Evolutionary conservation across 148 eudicot species (phyloP), one percentile per base, ranked within the genome.

Genomic region (Silene conica): DNA sequence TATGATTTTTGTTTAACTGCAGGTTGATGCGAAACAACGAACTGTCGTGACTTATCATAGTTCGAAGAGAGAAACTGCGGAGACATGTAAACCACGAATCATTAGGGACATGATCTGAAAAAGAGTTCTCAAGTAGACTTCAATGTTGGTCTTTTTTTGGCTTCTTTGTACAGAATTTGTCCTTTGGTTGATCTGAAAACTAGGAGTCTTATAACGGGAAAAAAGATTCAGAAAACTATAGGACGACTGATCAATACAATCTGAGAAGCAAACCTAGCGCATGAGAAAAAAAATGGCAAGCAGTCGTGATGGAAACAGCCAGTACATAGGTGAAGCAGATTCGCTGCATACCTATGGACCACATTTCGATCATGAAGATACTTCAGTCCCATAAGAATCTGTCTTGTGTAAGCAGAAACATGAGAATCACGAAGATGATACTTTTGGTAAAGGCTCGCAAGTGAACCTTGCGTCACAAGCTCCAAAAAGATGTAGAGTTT

Each of bases 401-500:
- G 98, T 81, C 96, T 89, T 43, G 98, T 92, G 71, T 94, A 94
- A 57, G 75, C 70, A 74, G 98, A 88, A 63, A 89, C 97, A 46
- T 76, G 83, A 19, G 90, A 84, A 79, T 94, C 98, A 77, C 80
- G 82, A 78, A 91, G 86, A 67, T 25, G 43, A 80, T 88, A 94
- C 72, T 81, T 86, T 74, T 86, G 88, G 69, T 88, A 88, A 19
- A 91, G 86, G 63, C 74, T 86, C 74, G 87, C 69, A 25, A 94
- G 90, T 55, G 96, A 89, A 62, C 96, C 97, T 77, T 88, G 82
- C 20, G 89, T 88, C 73, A 87, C 87, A 63, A 89, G 91, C 86
- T 94, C 98, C 68, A 94, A 89, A 77, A 91, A 94, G 81, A 94
- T 94, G 74, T 94, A 94, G 43, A 94, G 87, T 22, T 84, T 81